Evolutionary conservation across 2,329 filamentous ascomycete genomes (phyloP).

Genomic region (Stemphylium vesicarium): DNA sequence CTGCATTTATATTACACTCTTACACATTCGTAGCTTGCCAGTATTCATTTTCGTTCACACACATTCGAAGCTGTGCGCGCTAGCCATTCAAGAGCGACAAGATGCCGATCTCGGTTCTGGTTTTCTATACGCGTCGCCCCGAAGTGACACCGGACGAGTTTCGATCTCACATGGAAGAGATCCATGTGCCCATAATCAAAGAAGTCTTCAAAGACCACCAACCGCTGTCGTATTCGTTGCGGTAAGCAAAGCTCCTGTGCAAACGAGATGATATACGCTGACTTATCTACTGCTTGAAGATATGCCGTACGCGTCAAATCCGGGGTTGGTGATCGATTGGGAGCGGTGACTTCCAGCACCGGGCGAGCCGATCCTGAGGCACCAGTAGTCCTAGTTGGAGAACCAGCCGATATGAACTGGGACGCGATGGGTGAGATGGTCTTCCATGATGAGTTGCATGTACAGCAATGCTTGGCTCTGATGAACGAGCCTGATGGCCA

Average conservation of each 20-base stretch:
- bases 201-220: constrained; percentile 21
- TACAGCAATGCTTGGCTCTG: constrained; percentile 28
- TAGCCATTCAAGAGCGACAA: background rate
- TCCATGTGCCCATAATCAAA: constrained; percentile 24
- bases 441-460: constrained; percentile 32
- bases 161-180: constrained; percentile 21
- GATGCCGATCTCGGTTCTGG: constrained; percentile 20
- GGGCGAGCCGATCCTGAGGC: constrained; percentile 13
- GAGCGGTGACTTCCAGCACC: constrained; percentile 20
- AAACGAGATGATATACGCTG: background rate
- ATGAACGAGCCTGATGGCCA: constrained; percentile 24
- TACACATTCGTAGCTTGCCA: background rate
- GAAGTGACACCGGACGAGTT: constrained; percentile 26
- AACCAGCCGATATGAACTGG: constrained; percentile 24
- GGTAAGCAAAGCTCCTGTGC: background rate
- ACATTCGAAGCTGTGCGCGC: background rate
- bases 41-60: background rate
- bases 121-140: constrained; percentile 28
- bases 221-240: constrained; percentile 13
- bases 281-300: background rate
- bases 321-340: constrained; percentile 26
- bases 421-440: constrained; percentile 28
- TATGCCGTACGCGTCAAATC: constrained; percentile 25
- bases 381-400: constrained; percentile 31
- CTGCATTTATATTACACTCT: background rate